These are phyloP conservation scores for Quercus gilva DNA, from an alignment of 306 rosid genomes.

Conservation along the genomic window DNA sequence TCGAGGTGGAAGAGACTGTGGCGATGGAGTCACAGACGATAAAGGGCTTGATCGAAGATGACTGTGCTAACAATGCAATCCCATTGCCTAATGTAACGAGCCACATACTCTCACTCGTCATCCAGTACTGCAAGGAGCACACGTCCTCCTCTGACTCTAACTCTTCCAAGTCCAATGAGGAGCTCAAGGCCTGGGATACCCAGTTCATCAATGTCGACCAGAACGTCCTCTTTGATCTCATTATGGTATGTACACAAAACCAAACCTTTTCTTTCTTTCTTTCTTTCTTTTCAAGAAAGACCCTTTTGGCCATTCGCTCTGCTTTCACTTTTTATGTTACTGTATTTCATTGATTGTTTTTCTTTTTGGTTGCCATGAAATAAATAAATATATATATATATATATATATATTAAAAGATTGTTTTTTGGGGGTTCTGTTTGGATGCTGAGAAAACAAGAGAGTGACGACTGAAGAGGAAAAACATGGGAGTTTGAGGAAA, in stretches of 20 bases:
- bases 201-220: slow-evolving; percentile 56
- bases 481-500: no score
- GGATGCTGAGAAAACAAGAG: background rate
- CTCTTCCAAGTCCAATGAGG: slow-evolving; percentile 35
- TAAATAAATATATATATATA: no score
- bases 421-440: no score
- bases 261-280: no score
- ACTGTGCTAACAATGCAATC: slow-evolving; percentile 52
- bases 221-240: slow-evolving; percentile 58
- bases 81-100: slow-evolving; percentile 61
- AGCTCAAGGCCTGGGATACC: slow-evolving; percentile 50
- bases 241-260: slow-evolving; percentile 32
- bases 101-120: slow-evolving; percentile 51
- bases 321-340: no score
- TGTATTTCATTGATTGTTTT: no score
- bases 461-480: no score
- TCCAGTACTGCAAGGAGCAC: slow-evolving; percentile 63
- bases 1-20: slow-evolving; percentile 61
- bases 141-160: slow-evolving; percentile 41
- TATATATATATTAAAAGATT: no score
- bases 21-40: slow-evolving; percentile 59
- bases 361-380: no score
- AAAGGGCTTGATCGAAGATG: slow-evolving; percentile 57
- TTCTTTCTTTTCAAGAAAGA: background rate
- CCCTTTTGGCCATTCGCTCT: no score